phyloP scores from a whole-genome alignment of 2,329 filamentous ascomycete species.

The Sclerotinia minor region DNA sequence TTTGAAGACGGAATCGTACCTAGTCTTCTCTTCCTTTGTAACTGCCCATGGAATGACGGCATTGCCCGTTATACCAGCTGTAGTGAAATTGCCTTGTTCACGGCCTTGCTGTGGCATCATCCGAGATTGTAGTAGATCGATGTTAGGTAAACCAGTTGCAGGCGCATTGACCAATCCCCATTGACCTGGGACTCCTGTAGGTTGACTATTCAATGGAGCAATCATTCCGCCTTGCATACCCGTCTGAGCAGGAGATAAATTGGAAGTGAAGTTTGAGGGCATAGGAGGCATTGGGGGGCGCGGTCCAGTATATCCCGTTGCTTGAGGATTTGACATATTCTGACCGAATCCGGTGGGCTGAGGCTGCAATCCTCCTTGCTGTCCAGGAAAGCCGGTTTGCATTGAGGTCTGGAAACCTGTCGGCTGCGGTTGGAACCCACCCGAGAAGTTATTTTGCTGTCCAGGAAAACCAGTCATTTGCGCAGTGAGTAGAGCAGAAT shows the following conservation, averaged over 20 bases:
- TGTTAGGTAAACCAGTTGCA: constrained; percentile 84
- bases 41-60: constrained; percentile 98
- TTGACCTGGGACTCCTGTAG: constrained; percentile 87
- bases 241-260: constrained; percentile 61
- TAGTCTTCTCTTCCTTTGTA: constrained; percentile 96
- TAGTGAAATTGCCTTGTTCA: constrained; percentile 79
- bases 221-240: constrained; percentile 53
- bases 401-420: constrained; percentile 48
- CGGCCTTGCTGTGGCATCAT: constrained; percentile 98
- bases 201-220: constrained; percentile 82
- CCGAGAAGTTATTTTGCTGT: constrained; percentile 48
- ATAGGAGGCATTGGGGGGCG: constrained; percentile 78
- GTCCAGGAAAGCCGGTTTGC: constrained; percentile 58
- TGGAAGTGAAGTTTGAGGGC: constrained; percentile 71
- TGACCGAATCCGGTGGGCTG: constrained; percentile 69
- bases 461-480: constrained; percentile 69
- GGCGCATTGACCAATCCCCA: constrained; percentile 99
- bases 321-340: constrained; percentile 65
- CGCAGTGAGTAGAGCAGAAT: constrained; percentile 60
- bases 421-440: constrained; percentile 49
- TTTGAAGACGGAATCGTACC: constrained; percentile 92
- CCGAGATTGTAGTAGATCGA: constrained; percentile 85
- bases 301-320: constrained; percentile 78
- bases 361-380: constrained; percentile 60
- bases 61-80: constrained; percentile 84